Conservation (phyloP, 2,329 filamentous ascomycete species). For the Plenodomus biglobosus region DNA sequence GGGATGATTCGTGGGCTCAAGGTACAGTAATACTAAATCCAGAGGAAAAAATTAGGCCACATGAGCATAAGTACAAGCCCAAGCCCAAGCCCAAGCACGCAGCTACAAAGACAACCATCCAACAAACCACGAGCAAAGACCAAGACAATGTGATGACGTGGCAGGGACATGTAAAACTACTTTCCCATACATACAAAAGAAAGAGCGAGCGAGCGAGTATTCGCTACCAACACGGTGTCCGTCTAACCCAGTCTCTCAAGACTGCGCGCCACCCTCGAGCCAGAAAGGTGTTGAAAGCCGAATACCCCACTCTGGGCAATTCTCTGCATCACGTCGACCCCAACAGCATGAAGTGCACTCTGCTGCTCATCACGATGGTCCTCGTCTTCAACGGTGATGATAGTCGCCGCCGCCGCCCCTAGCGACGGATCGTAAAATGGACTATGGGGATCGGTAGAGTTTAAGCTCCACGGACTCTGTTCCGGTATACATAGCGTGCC, state of each 20-base stretch:
- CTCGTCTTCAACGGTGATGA: neutral
- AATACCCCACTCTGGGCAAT: slow-evolving; percentile 9
- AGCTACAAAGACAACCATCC: no score
- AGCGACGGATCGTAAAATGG: slow-evolving; percentile 27
- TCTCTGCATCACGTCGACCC: neutral
- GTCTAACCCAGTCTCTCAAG: neutral
- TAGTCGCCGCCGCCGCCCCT: neutral
- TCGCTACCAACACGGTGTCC: no score
- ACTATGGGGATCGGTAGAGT: slow-evolving; percentile 45
- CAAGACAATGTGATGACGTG: no score
- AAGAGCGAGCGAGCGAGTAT: no score
- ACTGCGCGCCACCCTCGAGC: slow-evolving; percentile 1
- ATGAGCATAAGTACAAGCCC: no score
- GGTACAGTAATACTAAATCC: no score
- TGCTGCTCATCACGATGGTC: neutral
- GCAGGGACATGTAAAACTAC: no score
- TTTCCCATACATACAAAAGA: no score
- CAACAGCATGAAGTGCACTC: slow-evolving; percentile 4
- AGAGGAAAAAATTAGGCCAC: no score
- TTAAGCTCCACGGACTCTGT: slow-evolving; percentile 36
- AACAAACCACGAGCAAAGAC: no score
- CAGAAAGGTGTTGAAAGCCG: slow-evolving; percentile 9
- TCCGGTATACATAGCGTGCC: slow-evolving; percentile 49
- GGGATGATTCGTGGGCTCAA: no score
- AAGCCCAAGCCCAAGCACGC: no score